Evolutionary conservation across 176 grass and related monocot species (phyloP).

Genomic region (Triticum aestivum): IWGSC_CS_RefSeq_v2.1 NC_057806.1:668864337-668864836

Average conservation of each 20-base stretch:
- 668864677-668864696: neutral
- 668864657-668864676: neutral
- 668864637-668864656: neutral
- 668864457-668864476: too few species aligned
- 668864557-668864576: neutral
- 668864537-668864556: neutral
- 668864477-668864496: neutral
- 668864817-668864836: neutral
- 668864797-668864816: conserved; percentile 6
- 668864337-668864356: neutral
- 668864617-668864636: neutral
- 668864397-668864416: neutral
- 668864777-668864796: conserved; percentile 7
- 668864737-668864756: neutral
- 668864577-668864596: neutral
- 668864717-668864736: neutral
- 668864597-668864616: neutral
- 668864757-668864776: neutral
- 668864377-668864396: neutral
- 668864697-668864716: neutral
- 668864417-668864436: neutral
- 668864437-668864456: too few species aligned
- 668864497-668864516: neutral
- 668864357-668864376: neutral
- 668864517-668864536: neutral